These are phyloP conservation scores for Bipolaris oryzae DNA, from an alignment of 2,329 filamentous ascomycete species.

Conservation along the genomic window DNA sequence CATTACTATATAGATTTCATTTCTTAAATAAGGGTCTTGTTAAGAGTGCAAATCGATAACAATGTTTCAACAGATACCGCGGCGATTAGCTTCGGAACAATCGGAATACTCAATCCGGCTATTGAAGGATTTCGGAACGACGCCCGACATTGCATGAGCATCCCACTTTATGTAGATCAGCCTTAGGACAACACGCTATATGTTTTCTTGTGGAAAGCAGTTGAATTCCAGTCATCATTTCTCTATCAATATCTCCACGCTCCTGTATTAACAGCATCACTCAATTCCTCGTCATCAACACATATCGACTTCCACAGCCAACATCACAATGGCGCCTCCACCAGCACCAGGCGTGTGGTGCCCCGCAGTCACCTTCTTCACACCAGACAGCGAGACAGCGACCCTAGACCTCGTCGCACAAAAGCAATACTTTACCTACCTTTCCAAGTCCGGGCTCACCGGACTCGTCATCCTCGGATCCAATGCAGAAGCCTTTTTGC, in stretches of 20 bases:
- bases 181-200: neutral
- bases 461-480: conserved; percentile 56
- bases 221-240: neutral
- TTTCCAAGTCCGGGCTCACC: conserved; percentile 51
- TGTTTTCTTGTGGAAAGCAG: neutral
- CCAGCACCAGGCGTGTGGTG: conserved; percentile 39
- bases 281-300: neutral
- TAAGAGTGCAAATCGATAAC: no score
- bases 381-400: conserved; percentile 43
- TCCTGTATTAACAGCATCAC: neutral
- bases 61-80: neutral
- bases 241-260: neutral
- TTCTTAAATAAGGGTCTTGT: no score
- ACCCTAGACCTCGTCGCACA: conserved; percentile 52
- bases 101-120: conserved; percentile 12
- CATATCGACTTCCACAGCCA: neutral
- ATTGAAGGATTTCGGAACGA: conserved; percentile 16
- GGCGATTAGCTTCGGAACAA: conserved; percentile 1
- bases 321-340: conserved; percentile 18
- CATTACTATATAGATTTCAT: neutral
- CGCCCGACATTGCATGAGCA: conserved; percentile 14
- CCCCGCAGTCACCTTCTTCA: conserved; percentile 56
- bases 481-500: conserved; percentile 55
- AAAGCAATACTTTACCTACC: conserved; percentile 53
- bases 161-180: neutral